Evolutionary conservation across 2,329 filamentous ascomycete species (phyloP).

Genomic region (Colletotrichum scovillei): DNA sequence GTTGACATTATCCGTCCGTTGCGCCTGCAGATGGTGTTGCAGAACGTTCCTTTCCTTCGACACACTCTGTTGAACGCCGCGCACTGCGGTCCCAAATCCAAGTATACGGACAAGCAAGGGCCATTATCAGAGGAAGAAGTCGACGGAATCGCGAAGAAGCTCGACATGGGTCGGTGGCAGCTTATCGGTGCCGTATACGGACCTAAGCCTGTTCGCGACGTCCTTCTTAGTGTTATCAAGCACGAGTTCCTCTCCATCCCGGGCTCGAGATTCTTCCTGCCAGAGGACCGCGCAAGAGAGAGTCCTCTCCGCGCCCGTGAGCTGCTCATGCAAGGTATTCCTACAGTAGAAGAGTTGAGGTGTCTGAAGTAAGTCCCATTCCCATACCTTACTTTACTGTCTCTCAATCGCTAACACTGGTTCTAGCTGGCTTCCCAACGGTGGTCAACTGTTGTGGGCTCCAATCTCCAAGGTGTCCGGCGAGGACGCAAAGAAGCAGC

Average conservation of each 20-base stretch:
- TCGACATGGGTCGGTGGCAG: conserved; percentile 57
- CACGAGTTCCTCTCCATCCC: conserved; percentile 46
- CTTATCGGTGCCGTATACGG: conserved; percentile 57
- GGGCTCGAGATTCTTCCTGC: conserved; percentile 48
- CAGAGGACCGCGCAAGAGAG: conserved; percentile 46
- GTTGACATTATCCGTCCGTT: conserved; percentile 51
- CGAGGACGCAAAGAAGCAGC: conserved; percentile 48
- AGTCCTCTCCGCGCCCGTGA: conserved; percentile 42
- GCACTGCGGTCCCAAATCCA: conserved; percentile 47
- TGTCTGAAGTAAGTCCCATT: conserved; percentile 41
- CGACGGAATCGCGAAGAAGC: conserved; percentile 52
- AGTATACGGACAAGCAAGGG: conserved; percentile 39
- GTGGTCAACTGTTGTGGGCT: conserved; percentile 50
- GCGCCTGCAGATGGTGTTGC: conserved; percentile 54
- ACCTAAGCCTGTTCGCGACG: conserved; percentile 44
- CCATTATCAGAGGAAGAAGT: conserved; percentile 52
- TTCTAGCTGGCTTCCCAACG: conserved; percentile 52
- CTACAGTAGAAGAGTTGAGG: conserved; percentile 52
- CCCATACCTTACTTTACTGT: conserved; percentile 46
- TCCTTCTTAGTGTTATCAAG: conserved; percentile 47
- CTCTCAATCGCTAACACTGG: conserved; percentile 53
- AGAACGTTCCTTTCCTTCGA: conserved; percentile 59
- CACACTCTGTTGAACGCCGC: conserved; percentile 56
- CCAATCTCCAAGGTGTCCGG: conserved; percentile 50
- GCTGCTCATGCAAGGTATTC: conserved; percentile 47